Evolutionary conservation across 2,329 filamentous ascomycete genomes (phyloP).

Genomic region (Cladosporium colombiae): DNA sequence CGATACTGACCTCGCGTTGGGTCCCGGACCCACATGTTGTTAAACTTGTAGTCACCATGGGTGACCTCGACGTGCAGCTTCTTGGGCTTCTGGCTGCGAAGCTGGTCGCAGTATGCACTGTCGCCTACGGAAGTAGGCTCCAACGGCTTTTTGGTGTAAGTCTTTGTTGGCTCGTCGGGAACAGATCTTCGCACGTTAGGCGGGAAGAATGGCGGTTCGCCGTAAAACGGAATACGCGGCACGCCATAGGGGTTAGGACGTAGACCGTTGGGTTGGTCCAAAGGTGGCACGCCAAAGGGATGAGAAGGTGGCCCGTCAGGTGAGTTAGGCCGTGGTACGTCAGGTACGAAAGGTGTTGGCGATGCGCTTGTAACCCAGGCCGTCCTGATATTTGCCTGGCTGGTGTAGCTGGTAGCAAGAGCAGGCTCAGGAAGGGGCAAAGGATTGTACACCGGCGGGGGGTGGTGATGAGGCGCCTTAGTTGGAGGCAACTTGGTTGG

Average conservation of each 20-base stretch:
- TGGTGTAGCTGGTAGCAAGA: neutral
- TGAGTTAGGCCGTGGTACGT: too few species aligned
- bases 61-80: neutral
- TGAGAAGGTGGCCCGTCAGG: neutral
- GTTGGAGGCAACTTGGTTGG: neutral
- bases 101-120: neutral
- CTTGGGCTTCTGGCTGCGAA: neutral
- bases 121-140: neutral
- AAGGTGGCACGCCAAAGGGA: neutral
- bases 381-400: neutral
- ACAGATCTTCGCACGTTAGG: neutral
- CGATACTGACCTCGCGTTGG: neutral
- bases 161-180: neutral
- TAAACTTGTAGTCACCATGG: neutral
- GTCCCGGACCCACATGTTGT: neutral
- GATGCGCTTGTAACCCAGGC: neutral
- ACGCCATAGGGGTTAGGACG: neutral
- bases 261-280: neutral
- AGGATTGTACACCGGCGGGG: neutral
- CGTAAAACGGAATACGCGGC: neutral
- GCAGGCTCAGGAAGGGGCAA: neutral
- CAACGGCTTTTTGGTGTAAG: neutral
- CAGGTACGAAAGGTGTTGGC: neutral
- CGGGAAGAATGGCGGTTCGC: neutral
- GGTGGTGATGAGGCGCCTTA: neutral